Base-by-base conservation (phyloP, 257 asterid species). In the Rauvolfia tetraphylla region DNA sequence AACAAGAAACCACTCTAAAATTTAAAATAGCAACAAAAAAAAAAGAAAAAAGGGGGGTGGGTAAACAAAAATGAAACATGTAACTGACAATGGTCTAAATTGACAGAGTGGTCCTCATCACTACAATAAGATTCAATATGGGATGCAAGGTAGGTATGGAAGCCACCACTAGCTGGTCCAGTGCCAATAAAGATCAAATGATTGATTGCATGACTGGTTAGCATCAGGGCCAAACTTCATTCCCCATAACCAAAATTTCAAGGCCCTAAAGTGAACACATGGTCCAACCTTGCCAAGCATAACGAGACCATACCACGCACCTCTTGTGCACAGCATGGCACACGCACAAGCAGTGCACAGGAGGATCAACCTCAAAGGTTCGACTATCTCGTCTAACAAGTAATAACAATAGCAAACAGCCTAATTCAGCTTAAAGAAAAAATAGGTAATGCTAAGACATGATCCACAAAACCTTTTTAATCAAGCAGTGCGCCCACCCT, bases 171-270 rank as follows among this genome's bases (percentile, higher is more conserved):
- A 23, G 84, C 80, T 81, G 88, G 87, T 75, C 90, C 80, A 67
- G 71, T 80, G 65, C 79, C 77, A 80, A 85, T 72, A 83, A 82
- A 80, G 82, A 85, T 80, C 92, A 90, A 91, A 92, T 87, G 89
- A 89, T 89, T 89, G 91, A 89, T 78, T 80, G 76, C 77, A 78
- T 77, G 90, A 84, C 84, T 84, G 78, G 88, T 85, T 74, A 83
- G 81, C 74, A 76, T 85, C 91, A 91, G 73, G 83, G 58, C 90
- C 86, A 83, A 84, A 81, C 76, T 38, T 84, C 85, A 85, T 83
- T 88, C 89, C 75, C 75, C 79, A 81, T 71, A 71, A 77, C 36
- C 67, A 66, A 80, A 81, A 77, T 54, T 83, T 75, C 83, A 56
- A 67, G 72, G 76, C 49, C 73, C 82, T 14, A 53, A 70, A 71